These are phyloP conservation scores for Spencermartinsiella ligniputridi DNA, from an alignment of 1,139 yeast genomes.

Conservation along the genomic window DNA sequence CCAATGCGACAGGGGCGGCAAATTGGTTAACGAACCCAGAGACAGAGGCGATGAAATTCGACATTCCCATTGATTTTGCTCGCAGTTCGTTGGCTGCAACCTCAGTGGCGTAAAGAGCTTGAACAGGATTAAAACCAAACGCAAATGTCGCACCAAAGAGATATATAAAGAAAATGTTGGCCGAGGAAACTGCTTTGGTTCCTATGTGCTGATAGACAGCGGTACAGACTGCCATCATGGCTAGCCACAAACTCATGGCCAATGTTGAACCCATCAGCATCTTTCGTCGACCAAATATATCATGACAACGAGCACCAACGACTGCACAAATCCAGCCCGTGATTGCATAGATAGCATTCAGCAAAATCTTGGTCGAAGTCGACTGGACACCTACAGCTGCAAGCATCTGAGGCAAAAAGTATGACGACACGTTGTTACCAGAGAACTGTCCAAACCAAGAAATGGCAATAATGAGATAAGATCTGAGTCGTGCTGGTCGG, in stretches of 20 bases:
- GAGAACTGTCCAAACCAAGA: slow-evolving; percentile 16
- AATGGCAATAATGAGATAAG: slow-evolving; percentile 21
- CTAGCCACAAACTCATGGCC: not conserved
- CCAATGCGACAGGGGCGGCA: slow-evolving; percentile 49
- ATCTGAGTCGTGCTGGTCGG: slow-evolving; percentile 35
- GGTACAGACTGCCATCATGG: not conserved
- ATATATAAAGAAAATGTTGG: slow-evolving; percentile 1
- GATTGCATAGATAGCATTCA: slow-evolving; percentile 15
- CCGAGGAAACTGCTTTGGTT: not conserved
- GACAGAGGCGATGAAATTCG: slow-evolving; percentile 21
- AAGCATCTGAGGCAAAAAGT: slow-evolving; percentile 14
- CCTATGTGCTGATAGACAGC: not conserved
- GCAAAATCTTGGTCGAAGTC: slow-evolving; percentile 11
- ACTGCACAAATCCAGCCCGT: slow-evolving; percentile 10
- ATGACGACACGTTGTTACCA: slow-evolving; percentile 12
- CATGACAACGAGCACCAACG: slow-evolving; percentile 16
- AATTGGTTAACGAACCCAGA: slow-evolving; percentile 40
- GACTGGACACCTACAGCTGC: slow-evolving; percentile 10
- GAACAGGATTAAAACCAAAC: slow-evolving; percentile 20
- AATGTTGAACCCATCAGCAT: slow-evolving; percentile 11
- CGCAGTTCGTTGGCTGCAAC: slow-evolving; percentile 36
- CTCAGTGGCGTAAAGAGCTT: slow-evolving; percentile 35
- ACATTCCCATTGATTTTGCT: slow-evolving; percentile 31
- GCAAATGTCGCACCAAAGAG: slow-evolving; percentile 13
- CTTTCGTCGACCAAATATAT: slow-evolving; percentile 18